Evolutionary conservation across 2,329 filamentous ascomycete species (phyloP), one percentile per base, ranked within the genome.

Genomic region (Cadophora sp.): DNA sequence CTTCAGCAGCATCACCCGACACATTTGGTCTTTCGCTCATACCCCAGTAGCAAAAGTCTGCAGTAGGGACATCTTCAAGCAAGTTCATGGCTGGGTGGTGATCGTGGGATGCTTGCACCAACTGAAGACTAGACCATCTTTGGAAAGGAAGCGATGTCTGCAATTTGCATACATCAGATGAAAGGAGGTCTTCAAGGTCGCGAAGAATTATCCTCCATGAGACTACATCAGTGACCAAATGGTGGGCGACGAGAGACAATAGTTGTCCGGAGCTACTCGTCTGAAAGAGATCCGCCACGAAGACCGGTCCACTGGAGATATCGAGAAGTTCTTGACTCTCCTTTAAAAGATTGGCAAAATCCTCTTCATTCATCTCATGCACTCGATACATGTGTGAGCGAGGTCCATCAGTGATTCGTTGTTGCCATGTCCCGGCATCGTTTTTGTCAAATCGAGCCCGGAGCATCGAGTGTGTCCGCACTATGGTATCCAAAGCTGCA

Each of bases 141-240:
- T 46, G 43, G 19, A 46, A 46, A 22, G 43, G 19, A 5, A 46
- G 43, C 16, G 43, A 19, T 19, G 43, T 22, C 43, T 22, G 16
- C 19, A 46, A 9, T 3, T 5, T 22, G 19, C 80, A 58, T 75
- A 68, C 7, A 1, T 34, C 31, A 7, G 27, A 26, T 24, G n/a
- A n/a, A 9, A 73, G 60, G 31, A 73, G 22, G 9, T 76, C 77
- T 58, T 81, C 79, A 6, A 81, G 71, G 64, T 81, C 79, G 66
- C 79, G 74, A 1, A 81, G 73, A 12, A 81, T 73, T 8, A 81
- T 69, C 27, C 79, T 71, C 80, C 80, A 81, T 4, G 78, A 78
- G 16, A 81, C 78, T 14, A 80, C 62, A 64, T 80, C 79, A 48
- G 80, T 78, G 12, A 75, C 71, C 9, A 75, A 48, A 69, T 75